Evolutionary conservation across 306 rosid genomes (phyloP), one percentile per base, ranked within the genome.

Genomic region (Rosa lucieae): DNA sequence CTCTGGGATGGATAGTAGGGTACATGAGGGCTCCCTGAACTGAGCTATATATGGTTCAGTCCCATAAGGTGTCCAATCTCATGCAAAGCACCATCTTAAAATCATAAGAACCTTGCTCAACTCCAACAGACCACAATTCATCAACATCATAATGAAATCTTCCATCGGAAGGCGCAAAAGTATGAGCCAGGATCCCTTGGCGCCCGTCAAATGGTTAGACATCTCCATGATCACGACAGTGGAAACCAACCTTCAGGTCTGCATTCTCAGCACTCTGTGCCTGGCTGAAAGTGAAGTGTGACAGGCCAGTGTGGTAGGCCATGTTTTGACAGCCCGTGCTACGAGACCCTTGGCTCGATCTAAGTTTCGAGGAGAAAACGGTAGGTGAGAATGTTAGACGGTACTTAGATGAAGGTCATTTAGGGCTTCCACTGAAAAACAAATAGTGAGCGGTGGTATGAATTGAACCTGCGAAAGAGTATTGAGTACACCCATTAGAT

Each of bases 31-130:
- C 75, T 8, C 62, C 80, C 3, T 7, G 59, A 21, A 76, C 70
- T 0, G 32, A 49, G 73, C 89, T 29, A 29, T 29, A 29, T 86
- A 53, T 86, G 89, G 5, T 52, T 13, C 1, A 86, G 84, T 59
- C 89, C 86, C 1, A 86, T 37, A 61, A 82, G 13, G 20, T 86
- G 86, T 2, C 84, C 89, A 1, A 82, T 80, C 46, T 86, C 89
- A 67, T 86, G 89, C 86, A 86, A 52, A 5, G 80, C 56, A 86
- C 80, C 0, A 78, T 76, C 35, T 86, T 76, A 37, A 79, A 39
- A 40, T 86, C 88, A 56, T 1, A 35, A 3, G 53, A 46, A 10
- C 32, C 73, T 4, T 69, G 17, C 11, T 11, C 47, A 43, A 58
- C 52, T 0, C 81, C 79, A 11, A 51, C 58, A 0, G 37, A 52